Conservation (phyloP, 1,284 basidiomycete genomes). For the Cutaneotrichosporon daszewskae region DNA sequence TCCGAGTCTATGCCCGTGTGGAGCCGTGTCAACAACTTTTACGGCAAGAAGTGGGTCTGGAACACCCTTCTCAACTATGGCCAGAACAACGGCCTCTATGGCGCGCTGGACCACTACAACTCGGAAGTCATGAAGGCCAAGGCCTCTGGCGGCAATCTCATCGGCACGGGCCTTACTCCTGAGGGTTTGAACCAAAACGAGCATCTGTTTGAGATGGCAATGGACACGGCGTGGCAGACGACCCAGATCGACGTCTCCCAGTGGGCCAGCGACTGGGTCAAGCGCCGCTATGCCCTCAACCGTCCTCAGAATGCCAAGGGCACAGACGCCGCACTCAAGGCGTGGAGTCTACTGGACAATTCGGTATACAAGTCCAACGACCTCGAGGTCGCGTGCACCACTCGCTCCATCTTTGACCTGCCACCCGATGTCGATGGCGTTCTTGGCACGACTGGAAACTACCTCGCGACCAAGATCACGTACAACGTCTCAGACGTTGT, state of each 20-base stretch:
- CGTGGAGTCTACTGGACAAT: constrained; percentile 47
- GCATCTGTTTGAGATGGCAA: constrained; percentile 50
- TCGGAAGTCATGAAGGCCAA: constrained; percentile 4
- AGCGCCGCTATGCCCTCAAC: constrained; percentile 47
- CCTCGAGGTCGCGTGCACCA: constrained; percentile 43
- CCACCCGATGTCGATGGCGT: constrained; percentile 44
- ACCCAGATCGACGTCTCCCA: constrained; percentile 36
- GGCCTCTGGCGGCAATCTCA: constrained; percentile 1
- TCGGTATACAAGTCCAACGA: constrained; percentile 50
- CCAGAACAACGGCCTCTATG: constrained; percentile 51
- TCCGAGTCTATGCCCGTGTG: constrained; percentile 50
- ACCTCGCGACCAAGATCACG: constrained; percentile 44
- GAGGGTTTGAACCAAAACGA: constrained; percentile 53
- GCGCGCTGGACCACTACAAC: constrained; percentile 23
- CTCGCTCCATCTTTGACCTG: constrained; percentile 50
- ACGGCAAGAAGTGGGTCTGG: constrained; percentile 52
- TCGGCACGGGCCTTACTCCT: constrained; percentile 49
- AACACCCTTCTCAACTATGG: constrained; percentile 49
- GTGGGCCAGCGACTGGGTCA: constrained; percentile 46
- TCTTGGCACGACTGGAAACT: constrained; percentile 42
- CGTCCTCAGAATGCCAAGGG: constrained; percentile 23
- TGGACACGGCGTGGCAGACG: constrained; percentile 50
- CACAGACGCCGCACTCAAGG: constrained; percentile 32
- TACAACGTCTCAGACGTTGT: constrained; percentile 49
- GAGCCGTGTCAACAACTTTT: constrained; percentile 49